Evolutionary conservation across 352 stramenopile species (phyloP), one percentile per base, ranked within the genome.

Genomic region (Phytopythium litorale): DNA sequence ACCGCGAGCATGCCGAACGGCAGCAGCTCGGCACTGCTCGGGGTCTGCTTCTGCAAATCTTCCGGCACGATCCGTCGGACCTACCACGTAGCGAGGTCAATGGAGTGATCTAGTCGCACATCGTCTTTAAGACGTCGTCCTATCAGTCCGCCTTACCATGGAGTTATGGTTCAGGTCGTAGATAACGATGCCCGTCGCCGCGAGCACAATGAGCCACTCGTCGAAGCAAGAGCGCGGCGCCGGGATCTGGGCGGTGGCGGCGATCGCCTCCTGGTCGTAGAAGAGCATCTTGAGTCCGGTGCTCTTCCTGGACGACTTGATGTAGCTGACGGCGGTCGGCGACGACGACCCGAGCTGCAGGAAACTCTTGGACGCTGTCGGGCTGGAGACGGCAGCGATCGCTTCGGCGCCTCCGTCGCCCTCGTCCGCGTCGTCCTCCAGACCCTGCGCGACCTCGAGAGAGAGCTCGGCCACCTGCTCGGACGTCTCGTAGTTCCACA

Each of bases 401-500:
- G 65, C 54, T 5, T 62, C 52, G 7, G 46, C 45, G 1, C 46
- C 54, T 19, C 63, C 58, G 8, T 28, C 50, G 12, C 57, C 53
- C 46, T 76, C 65, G 32, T 58, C 38, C 12, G 66, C 60, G 23
- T 72, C 56, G 56, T 79, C 65, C 30, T 72, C 68, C 16, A 67
- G 49, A 3, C 81, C 68, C 40, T 81, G 70, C 1, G 76, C 79
- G 28, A 82, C 77, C 13, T 83, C 76, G 21, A 92, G 68, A 43
- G 82, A 83, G 42, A 94, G 91, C 63, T 88, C 76, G 18, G 63
- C 66, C 32, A 92, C 69, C 15, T 83, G 54, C 37, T 94, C 82
- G 0, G 70, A 68, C 3, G 78, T 91, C 42, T 92, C 80, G 25
- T 85, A 88, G 70, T 92, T 83, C 85, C 83, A 92, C 2, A 91